These are phyloP conservation scores for Xylariaceae sp. DNA, from an alignment of 2,329 filamentous ascomycete genomes.

Conservation along the genomic window DNA sequence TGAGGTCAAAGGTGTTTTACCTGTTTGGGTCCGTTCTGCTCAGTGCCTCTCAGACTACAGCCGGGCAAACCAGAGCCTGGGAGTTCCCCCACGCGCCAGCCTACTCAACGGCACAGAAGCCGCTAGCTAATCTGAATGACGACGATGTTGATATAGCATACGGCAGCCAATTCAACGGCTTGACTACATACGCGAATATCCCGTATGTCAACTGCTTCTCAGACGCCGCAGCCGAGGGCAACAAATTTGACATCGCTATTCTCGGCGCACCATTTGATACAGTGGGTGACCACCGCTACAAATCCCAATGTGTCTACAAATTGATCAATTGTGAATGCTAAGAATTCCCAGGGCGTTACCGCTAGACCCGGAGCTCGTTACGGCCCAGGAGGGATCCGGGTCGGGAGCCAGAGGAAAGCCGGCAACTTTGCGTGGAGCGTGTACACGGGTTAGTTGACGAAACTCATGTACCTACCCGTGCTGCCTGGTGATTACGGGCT, in stretches of 20 bases:
- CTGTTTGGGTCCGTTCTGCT: constrained; percentile 13
- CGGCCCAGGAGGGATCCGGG: constrained; percentile 43
- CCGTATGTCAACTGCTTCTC: constrained; percentile 66
- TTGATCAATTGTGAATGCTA: no score
- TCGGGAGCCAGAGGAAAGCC: constrained; percentile 40
- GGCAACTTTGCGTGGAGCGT: constrained; percentile 46
- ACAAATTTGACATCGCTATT: constrained; percentile 62
- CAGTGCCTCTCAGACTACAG: constrained; percentile 5
- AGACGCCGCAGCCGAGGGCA: constrained; percentile 45
- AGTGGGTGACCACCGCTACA: constrained; percentile 33
- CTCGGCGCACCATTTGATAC: constrained; percentile 59
- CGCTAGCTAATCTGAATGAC: constrained; percentile 25
- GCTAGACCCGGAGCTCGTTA: constrained; percentile 46
- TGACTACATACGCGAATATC: constrained; percentile 68
- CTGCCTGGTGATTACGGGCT: background rate
- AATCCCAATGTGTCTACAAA: background rate
- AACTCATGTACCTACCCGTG: background rate
- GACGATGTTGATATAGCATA: constrained; percentile 48
- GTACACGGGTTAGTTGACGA: constrained; percentile 50
- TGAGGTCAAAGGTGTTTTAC: background rate
- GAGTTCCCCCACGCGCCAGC: constrained; percentile 31
- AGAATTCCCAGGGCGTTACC: constrained; percentile 36
- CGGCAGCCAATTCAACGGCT: constrained; percentile 56
- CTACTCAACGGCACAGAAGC: constrained; percentile 22
- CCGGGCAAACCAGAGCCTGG: constrained; percentile 30